These are phyloP conservation scores for Truncatella angustata DNA, from an alignment of 2,329 filamentous ascomycete genomes.

Conservation along the genomic window DNA sequence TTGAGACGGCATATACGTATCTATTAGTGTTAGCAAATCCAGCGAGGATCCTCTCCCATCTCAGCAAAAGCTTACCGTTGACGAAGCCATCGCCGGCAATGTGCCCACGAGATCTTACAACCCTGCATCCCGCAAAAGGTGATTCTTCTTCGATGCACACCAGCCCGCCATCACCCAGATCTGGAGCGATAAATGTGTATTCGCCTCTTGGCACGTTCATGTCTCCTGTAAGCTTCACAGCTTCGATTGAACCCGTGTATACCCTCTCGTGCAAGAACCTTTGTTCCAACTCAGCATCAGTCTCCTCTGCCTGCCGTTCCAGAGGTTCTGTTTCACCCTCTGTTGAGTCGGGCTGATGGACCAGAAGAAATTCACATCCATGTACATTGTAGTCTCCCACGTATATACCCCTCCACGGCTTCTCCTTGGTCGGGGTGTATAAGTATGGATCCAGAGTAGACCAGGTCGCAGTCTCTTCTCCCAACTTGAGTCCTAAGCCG, in stretches of 20 bases:
- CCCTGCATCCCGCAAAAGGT: slow-evolving; percentile 69
- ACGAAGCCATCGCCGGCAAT: slow-evolving; percentile 72
- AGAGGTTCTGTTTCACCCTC: slow-evolving; percentile 38
- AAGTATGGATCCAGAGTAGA: slow-evolving; percentile 68
- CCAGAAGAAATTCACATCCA: slow-evolving; percentile 82
- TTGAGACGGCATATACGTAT: slow-evolving; percentile 71
- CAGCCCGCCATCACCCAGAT: slow-evolving; percentile 67
- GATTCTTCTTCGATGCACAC: slow-evolving; percentile 63
- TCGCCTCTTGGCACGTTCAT: slow-evolving; percentile 86
- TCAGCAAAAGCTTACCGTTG: slow-evolving; percentile 52
- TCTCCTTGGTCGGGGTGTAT: slow-evolving; percentile 78
- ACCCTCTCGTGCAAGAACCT: slow-evolving; percentile 46
- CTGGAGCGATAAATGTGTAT: slow-evolving; percentile 75
- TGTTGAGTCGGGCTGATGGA: slow-evolving; percentile 69
- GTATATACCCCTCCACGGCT: slow-evolving; percentile 89
- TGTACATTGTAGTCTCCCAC: slow-evolving; percentile 87
- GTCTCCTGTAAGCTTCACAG: slow-evolving; percentile 89
- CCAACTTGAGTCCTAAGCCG: slow-evolving; percentile 47
- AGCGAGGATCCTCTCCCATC: slow-evolving; percentile 12
- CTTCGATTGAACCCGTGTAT: slow-evolving; percentile 70
- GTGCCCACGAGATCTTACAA: slow-evolving; percentile 75
- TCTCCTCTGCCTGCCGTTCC: slow-evolving; percentile 38
- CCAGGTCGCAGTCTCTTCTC: slow-evolving; percentile 60
- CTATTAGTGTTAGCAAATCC: slow-evolving; percentile 26
- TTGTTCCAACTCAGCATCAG: slow-evolving; percentile 41